Conservation (phyloP, 805 yeast species). For the Yarrowia hollandica region DNA sequence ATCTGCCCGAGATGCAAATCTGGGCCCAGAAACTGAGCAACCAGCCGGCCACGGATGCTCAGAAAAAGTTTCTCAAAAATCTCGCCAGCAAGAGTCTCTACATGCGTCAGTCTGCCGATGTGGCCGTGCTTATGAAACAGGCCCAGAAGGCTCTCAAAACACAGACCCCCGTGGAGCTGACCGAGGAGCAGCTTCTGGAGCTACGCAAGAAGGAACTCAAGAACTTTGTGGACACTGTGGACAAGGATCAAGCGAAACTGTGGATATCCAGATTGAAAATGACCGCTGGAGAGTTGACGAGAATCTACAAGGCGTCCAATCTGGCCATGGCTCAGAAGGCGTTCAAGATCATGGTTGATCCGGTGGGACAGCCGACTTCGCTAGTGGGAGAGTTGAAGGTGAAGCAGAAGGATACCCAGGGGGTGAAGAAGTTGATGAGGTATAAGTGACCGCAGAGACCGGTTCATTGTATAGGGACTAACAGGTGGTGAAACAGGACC, state of each 20-base stretch:
- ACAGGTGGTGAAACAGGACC: too few relatives aligned
- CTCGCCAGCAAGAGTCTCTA: slow-evolving; percentile 2
- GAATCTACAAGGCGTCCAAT: background rate
- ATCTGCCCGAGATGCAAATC: background rate
- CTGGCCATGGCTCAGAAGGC: slow-evolving; percentile 17
- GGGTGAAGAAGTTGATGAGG: background rate
- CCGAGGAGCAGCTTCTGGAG: background rate
- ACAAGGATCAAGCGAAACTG: background rate
- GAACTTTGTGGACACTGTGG: background rate
- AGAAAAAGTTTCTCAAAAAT: background rate
- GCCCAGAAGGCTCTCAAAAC: background rate
- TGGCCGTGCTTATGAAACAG: background rate
- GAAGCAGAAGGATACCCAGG: background rate
- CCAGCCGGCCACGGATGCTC: background rate
- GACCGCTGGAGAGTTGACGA: background rate
- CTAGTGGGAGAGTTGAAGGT: slow-evolving; percentile 11
- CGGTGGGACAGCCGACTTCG: background rate
- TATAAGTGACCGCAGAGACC: too few relatives aligned
- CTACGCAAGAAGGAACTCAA: background rate
- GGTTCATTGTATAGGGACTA: too few relatives aligned
- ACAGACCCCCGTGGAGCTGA: background rate
- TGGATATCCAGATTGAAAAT: slow-evolving; percentile 9
- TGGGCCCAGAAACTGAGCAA: background rate
- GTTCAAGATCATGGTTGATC: slow-evolving; percentile 9
- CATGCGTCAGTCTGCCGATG: slow-evolving; percentile 9